phyloP scores from a whole-genome alignment of 257 asterid species.

The Petrea volubilis region DNA sequence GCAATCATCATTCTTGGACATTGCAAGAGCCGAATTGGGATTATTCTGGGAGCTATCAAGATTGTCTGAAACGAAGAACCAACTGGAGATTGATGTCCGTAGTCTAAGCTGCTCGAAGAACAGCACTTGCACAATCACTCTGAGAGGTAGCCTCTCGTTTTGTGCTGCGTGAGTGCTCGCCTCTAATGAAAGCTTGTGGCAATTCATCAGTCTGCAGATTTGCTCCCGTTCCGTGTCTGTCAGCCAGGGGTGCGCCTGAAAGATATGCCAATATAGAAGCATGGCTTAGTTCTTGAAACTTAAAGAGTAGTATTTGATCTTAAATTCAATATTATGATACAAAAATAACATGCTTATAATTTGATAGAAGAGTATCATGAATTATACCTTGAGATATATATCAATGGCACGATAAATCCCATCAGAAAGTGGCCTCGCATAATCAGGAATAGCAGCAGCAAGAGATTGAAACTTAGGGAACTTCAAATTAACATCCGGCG shows the following conservation, averaged over 20 bases:
- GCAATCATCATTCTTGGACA: constrained; percentile 33
- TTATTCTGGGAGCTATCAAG: constrained; percentile 63
- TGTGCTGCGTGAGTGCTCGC: constrained; percentile 96
- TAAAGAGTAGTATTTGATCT: no score
- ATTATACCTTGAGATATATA: constrained; percentile 85
- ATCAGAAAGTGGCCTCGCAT: constrained; percentile 76
- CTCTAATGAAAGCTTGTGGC: constrained; percentile 88
- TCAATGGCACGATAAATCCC: constrained; percentile 92
- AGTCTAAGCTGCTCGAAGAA: constrained; percentile 87
- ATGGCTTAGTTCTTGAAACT: no score
- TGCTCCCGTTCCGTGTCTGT: constrained; percentile 71
- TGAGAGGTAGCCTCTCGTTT: constrained; percentile 84
- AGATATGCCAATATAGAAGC: neutral
- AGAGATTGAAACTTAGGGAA: constrained; percentile 74
- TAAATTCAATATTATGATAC: no score
- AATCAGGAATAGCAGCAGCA: constrained; percentile 82
- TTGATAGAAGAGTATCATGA: neutral
- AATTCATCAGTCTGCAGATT: constrained; percentile 77
- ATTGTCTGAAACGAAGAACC: constrained; percentile 81
- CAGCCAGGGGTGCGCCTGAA: constrained; percentile 93
- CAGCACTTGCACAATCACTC: constrained; percentile 83
- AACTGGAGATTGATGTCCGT: constrained; percentile 83
- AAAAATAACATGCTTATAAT: neutral
- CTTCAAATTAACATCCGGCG: constrained; percentile 72
- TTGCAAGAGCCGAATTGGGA: constrained; percentile 39